Conservation (phyloP, 495 filamentous ascomycete species). For the Penicillium desertorum region DNA sequence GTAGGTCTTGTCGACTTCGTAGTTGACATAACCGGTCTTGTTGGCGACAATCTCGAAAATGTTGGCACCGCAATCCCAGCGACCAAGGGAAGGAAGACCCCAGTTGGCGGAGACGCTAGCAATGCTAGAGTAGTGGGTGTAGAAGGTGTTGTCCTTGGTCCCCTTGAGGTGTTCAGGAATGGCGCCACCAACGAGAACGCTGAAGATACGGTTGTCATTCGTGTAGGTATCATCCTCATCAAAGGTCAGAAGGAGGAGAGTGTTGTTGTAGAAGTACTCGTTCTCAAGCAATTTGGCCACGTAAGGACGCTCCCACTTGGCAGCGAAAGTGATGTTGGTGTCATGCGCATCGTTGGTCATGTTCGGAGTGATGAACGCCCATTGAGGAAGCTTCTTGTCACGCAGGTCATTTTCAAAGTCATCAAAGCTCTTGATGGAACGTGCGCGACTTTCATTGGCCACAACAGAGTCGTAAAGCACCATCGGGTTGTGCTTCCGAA, state of each 20-base stretch:
- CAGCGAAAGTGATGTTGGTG: constrained; percentile 59
- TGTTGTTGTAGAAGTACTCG: constrained; percentile 60
- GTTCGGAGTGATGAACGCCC: constrained; percentile 61
- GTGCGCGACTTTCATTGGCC: constrained; percentile 49
- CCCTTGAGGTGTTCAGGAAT: constrained; percentile 57
- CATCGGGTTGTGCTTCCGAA: constrained; percentile 73
- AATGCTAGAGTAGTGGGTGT: constrained; percentile 71
- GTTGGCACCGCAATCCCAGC: constrained; percentile 73
- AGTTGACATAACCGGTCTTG: constrained; percentile 57
- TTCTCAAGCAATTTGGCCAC: constrained; percentile 60
- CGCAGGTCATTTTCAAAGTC: constrained; percentile 59
- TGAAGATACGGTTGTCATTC: constrained; percentile 54
- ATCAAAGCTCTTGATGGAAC: constrained; percentile 66
- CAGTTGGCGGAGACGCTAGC: constrained; percentile 68
- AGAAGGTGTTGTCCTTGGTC: constrained; percentile 64
- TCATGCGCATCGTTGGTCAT: constrained; percentile 60
- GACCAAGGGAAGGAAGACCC: constrained; percentile 63
- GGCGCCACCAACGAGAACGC: constrained; percentile 63
- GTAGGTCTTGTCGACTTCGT: constrained; percentile 44
- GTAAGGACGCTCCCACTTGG: constrained; percentile 58
- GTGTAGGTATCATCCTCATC: constrained; percentile 65
- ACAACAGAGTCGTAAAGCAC: constrained; percentile 61
- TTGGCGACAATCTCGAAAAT: constrained; percentile 61
- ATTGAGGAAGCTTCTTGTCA: constrained; percentile 61
- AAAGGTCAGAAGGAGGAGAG: constrained; percentile 52